These are phyloP conservation scores for Podospora conica DNA, from an alignment of 495 filamentous ascomycete genomes.

Conservation along the genomic window DNA sequence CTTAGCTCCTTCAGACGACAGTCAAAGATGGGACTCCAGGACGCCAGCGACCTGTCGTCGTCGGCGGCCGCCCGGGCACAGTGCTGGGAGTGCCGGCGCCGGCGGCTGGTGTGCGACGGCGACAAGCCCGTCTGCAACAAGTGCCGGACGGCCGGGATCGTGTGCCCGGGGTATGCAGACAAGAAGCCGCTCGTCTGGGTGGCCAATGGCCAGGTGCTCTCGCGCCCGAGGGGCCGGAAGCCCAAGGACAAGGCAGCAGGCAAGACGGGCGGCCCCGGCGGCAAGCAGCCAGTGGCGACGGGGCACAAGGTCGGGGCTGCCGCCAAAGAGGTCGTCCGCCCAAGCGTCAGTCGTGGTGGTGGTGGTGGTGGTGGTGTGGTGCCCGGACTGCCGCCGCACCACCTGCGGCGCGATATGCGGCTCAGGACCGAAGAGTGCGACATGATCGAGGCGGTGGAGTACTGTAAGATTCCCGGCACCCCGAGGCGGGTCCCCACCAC, in stretches of 20 bases:
- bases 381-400: background rate
- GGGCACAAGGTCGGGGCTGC: too few relatives aligned
- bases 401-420: background rate
- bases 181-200: slow-evolving; percentile 31
- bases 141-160: slow-evolving; percentile 24
- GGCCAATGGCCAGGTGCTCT: slow-evolving; percentile 25
- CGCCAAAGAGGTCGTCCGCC: too few relatives aligned
- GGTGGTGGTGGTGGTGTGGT: background rate
- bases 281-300: too few relatives aligned
- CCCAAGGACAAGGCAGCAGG: background rate
- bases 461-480: slow-evolving; percentile 21
- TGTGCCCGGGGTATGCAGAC: slow-evolving; percentile 31
- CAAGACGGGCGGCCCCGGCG: too few relatives aligned
- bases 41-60: background rate
- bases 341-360: too few relatives aligned
- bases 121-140: slow-evolving; percentile 25
- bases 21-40: background rate
- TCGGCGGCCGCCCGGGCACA: slow-evolving; percentile 9
- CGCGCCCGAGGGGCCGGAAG: slow-evolving; percentile 13
- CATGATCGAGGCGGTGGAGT: slow-evolving; percentile 13
- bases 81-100: slow-evolving; percentile 39
- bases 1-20: background rate
- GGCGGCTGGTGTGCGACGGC: slow-evolving; percentile 33
- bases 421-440: slow-evolving; percentile 11
- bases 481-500: background rate